Percentiles rank a stretch among this genome's conserved stretches.
phyloP scores from a whole-genome alignment of 306 rosid species.

The Acacia acuminata region DNA sequence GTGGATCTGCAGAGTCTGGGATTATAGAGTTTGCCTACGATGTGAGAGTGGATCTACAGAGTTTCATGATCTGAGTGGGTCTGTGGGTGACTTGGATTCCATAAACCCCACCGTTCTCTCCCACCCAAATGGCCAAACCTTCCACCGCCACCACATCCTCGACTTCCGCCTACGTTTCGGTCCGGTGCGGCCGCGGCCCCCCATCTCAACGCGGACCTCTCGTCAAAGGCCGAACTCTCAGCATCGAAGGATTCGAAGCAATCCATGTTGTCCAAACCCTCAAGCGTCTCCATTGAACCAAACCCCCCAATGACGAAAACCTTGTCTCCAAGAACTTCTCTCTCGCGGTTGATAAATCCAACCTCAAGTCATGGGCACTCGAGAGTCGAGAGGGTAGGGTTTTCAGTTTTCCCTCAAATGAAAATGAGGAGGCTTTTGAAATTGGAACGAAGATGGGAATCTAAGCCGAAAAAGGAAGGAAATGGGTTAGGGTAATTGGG shows the following conservation, averaged over 20 bases:
- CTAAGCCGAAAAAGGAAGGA: no score
- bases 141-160: not conserved
- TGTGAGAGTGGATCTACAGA: no score
- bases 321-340: constrained; percentile 51
- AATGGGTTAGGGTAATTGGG: no score
- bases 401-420: no score
- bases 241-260: constrained; percentile 67
- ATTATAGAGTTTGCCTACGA: no score
- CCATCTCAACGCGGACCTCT: constrained; percentile 87
- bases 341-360: constrained; percentile 66
- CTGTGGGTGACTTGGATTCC: constrained; percentile 14
- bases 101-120: constrained; percentile 36
- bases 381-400: no score
- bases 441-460: no score
- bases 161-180: constrained; percentile 27
- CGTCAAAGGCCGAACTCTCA: constrained; percentile 72
- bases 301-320: constrained; percentile 35
- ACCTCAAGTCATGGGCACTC: constrained; percentile 36
- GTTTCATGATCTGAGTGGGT: no score
- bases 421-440: no score
- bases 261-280: constrained; percentile 91
- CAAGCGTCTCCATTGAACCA: constrained; percentile 68
- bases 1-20: no score
- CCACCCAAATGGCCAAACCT: constrained; percentile 7
- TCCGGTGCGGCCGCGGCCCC: constrained; percentile 77